Evolutionary conservation across 176 grass and related monocot genomes (phyloP), one percentile per base, ranked within the genome.

Genomic region (Neostapfia colusana): DNA sequence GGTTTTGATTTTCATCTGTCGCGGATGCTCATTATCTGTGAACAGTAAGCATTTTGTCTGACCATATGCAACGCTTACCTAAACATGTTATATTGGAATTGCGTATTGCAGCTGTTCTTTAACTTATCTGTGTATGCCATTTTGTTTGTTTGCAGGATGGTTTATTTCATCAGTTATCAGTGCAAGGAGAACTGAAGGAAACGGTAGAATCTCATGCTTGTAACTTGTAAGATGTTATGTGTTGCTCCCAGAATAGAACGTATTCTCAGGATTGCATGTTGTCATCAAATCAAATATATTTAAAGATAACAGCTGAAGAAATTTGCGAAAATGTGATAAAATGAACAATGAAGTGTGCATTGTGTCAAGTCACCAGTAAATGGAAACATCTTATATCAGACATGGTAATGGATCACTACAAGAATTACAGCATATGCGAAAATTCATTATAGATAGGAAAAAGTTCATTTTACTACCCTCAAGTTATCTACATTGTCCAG

Each of bases 201-300:
- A 46, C 53, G 45, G 61, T 85, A 63, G 82, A 54, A 34, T 40
- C 41, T 55, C 87, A 89, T 82, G 67, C 60, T 68, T 85, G 87
- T 53, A 85, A 89, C 60, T 68, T 85, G 87, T 53, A 85, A 89
- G 82, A 82, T 85, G 82, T 86, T 86, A 75, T 83, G 55, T 65
- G 15, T 59, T 83, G 23, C 83, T 74, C 41, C 56, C 88, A 17
- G 86, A 65, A 78, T 73, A 76, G 51, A 73, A 35, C 1, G 28
- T 4, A 58, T 71, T 63, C 12, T 46, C 69, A 36, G 37, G 12
- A 5, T 59, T 60, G 4, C 62, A 68, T 50, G 10, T 34, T 49
- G n/a, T 49, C n/a, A 58, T 24, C 23, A 8, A 81, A 87, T 71
- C 55, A 14, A 58, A 59, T 51, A 15, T 49, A 60, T 56, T 46